Base-by-base conservation (phyloP, 768 basidiomycete species). In the Kwoniella sp. region DNA sequence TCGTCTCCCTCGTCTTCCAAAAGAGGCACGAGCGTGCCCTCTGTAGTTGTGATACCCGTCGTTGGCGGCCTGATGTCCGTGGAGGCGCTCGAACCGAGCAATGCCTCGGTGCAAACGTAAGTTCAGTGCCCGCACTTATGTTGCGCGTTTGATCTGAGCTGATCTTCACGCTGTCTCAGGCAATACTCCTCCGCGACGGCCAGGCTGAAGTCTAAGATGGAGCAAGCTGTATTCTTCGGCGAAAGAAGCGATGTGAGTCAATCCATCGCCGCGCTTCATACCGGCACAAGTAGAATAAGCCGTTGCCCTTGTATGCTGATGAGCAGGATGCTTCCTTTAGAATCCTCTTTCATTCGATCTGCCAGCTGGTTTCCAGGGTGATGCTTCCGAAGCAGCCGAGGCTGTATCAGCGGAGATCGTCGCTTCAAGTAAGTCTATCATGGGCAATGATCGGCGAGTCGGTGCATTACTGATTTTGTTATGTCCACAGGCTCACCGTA, bases 371-470 rank as follows among this genome's bases (percentile, higher is more conserved):
- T 71, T 73, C 17, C 72, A 76, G 45, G 82, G 82, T 3, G 78
- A 82, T 65, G 63, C 81, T 12, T 73, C 76, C 1, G 69, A 58
- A 12, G 82, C 82, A 0, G 75, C 77, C 8, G 78, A 80, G 58
- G 68, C 68, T 0, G 78, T 82, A 20, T 79, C 78, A 31, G 58
- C 67, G 7, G 81, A 81, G 31, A 78, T 83, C 23, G 81, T 95
- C 9, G 83, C 86, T 63, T 94, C 91, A 61, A 87, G 92, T 92
- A 53, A 60, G 83, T 61, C n/a, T 13, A n/a, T 58, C 26, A 26
- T 50, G n/a, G 5, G 34, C 34, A 37, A 23, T n/a, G 26, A 17
- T 13, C 25, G 31, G 5, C 13, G 22, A 22, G 0, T 38, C 3
- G 12, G n/a, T 12, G 5, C 57, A 34, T 17, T n/a, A 20, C 50